Evolutionary conservation across 2,329 filamentous ascomycete species (phyloP).

Genomic region (Talaromyces albobiverticillius): DNA sequence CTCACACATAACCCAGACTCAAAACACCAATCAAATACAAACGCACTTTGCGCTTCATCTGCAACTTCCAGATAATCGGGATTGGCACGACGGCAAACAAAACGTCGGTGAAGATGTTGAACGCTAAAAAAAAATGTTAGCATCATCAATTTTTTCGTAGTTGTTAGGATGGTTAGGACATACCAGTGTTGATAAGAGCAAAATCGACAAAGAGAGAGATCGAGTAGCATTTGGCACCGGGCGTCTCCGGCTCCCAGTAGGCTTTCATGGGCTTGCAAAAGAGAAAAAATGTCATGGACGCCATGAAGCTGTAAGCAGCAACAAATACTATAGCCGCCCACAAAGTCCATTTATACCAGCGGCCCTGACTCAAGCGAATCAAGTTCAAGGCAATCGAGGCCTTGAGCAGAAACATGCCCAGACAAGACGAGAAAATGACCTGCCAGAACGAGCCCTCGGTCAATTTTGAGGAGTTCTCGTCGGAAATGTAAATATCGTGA

Average conservation of each 20-base stretch:
- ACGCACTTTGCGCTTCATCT: constrained; percentile 54
- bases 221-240: constrained; percentile 39
- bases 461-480: not conserved
- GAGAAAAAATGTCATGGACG: not conserved
- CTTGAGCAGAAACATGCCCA: not conserved
- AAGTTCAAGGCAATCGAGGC: not conserved
- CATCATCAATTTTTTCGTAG: no score
- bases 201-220: constrained; percentile 49
- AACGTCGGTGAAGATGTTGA: constrained; percentile 47
- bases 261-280: not conserved
- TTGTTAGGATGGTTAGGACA: no score
- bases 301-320: not conserved
- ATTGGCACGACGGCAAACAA: constrained; percentile 52
- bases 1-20: constrained; percentile 51
- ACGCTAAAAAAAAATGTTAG: no score
- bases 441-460: not conserved
- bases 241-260: not conserved
- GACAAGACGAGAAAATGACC: not conserved
- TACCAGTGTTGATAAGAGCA: constrained; percentile 44
- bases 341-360: not conserved
- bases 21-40: constrained; percentile 51
- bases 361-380: not conserved
- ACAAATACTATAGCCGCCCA: constrained; percentile 1
- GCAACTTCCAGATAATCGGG: constrained; percentile 53
- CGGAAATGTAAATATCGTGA: not conserved